Evolutionary conservation across 306 rosid genomes (phyloP), one percentile per base, ranked within the genome.

Genomic region (Phaseolus lunatus): DNA sequence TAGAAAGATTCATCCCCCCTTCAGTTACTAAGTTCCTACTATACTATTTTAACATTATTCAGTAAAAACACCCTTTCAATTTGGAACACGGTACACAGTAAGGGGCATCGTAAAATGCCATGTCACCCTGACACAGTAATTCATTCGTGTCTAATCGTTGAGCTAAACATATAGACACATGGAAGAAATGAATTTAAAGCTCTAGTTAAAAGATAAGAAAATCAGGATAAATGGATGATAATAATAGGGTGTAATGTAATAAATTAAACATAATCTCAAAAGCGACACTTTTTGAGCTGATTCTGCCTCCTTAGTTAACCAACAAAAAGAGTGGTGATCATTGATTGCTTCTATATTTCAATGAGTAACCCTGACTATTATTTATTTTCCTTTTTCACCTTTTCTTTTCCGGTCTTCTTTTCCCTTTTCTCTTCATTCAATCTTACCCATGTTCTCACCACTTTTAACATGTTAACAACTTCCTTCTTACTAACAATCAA

Each of bases 301-400:
- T 31, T 37, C 43, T 37, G 43, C 12, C 12, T 37, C 12, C 1
- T 37, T 37, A 7, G 43, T 37, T 37, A 37, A 37, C 56, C 35
- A 41, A 26, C 67, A 5, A 57, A 58, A 73, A 2, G 43, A 61
- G 39, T 57, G 68, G 43, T 57, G 43, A 58, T 27, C 57, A 58
- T 57, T 56, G 56, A 53, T 43, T 35, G 66, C 78, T 57, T 39
- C 44, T 72, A 6, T 41, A 45, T 57, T 47, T 56, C 16, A 18
- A 16, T 16, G 13, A 35, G 56, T 41, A 58, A 41, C n/a, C 5
- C 29, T 5, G 26, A 9, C 29, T 23, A 27, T 26, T 47, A 1
- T 56, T 23, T 54, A 24, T 24, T 24, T 45, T 26, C 67, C 13
- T 37, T 39, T 56, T 29, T 54, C 52, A 23, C 29, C 26, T 29